Base-by-base conservation (phyloP, 2,329 filamentous ascomycete species). In the Aspergillus ustus region DNA sequence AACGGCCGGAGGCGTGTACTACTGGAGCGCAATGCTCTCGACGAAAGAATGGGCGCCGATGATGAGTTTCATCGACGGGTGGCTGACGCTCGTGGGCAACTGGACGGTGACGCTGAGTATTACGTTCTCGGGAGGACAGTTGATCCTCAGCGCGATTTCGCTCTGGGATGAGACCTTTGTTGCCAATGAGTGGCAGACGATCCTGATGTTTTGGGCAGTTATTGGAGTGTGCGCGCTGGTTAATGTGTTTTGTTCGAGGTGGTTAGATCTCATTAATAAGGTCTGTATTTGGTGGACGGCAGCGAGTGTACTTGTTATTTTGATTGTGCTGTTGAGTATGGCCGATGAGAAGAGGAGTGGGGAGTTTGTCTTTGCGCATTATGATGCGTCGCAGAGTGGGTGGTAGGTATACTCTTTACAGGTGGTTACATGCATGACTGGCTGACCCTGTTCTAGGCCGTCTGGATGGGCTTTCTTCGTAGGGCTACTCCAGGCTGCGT, bases 241-340 rank as follows among this genome's bases (percentile, higher is more conserved):
- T 53, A 91, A 91, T 71, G 82, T 88, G 22, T 91, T 90, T 68
- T 83, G 82, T 0, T 81, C 86, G 5, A 84, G 81, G 57, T 85
- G 85, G 65, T 76, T 91, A 52, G 88, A 91, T 70, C 67, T 90
- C 57, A 88, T 91, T 72, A 91, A 91, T 72, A 91, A 89, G 68
- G 75, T 90, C 51, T 91, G 89, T 73, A 91, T 91, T 57, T 90
- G 86, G 72, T 91, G 89, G 89, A 91, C 89, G 0, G 84, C 79
- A 0, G 82, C 83, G 0, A 87, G 85, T 46, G 87, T 91, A 4
- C 63, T 91, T 54, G 89, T 91, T 49, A 91, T 92, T 48, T 76
- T 93, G 66, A 81, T 84, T 51, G 85, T 84, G 0, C 70, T 90
- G n/a, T 75, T 90, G 52, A 79, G 76, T 22, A 89, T 88, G 86